Percentiles rank a stretch among this genome's conserved stretches.
phyloP scores from a whole-genome alignment of 2,329 filamentous ascomycete genomes.

The Sclerotinia trifoliorum region DNA sequence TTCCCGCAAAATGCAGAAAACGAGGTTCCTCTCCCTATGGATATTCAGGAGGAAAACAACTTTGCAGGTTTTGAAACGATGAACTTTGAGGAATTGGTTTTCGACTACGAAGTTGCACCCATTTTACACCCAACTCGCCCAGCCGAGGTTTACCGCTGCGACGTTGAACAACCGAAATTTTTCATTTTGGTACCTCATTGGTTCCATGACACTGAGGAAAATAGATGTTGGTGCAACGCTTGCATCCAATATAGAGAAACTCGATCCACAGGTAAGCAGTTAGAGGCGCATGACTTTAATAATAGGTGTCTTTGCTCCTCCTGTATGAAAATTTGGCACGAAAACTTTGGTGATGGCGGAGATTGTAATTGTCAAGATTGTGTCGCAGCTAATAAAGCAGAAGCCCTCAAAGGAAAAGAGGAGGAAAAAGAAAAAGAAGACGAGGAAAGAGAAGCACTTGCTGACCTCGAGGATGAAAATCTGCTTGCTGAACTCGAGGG shows the following conservation, averaged over 20 bases:
- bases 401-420: no score
- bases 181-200: neutral
- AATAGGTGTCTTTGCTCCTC: neutral
- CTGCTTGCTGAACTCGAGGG: no score
- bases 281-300: neutral
- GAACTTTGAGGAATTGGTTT: neutral
- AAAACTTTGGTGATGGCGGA: fast-evolving
- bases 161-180: neutral
- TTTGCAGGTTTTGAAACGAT: constrained; percentile 3
- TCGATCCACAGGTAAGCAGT: neutral
- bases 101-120: neutral
- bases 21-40: neutral
- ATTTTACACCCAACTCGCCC: neutral
- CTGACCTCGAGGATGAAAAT: no score
- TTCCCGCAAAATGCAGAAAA: neutral
- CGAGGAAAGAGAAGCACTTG: no score
- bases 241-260: neutral
- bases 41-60: neutral
- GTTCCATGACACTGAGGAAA: neutral
- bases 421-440: no score
- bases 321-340: neutral
- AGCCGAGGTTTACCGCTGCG: neutral
- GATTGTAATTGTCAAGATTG: neutral
- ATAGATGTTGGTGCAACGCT: neutral
- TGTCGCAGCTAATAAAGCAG: no score